Conservation (phyloP, 2,329 filamentous ascomycete genomes). For the Colletotrichum sp. region DNA sequence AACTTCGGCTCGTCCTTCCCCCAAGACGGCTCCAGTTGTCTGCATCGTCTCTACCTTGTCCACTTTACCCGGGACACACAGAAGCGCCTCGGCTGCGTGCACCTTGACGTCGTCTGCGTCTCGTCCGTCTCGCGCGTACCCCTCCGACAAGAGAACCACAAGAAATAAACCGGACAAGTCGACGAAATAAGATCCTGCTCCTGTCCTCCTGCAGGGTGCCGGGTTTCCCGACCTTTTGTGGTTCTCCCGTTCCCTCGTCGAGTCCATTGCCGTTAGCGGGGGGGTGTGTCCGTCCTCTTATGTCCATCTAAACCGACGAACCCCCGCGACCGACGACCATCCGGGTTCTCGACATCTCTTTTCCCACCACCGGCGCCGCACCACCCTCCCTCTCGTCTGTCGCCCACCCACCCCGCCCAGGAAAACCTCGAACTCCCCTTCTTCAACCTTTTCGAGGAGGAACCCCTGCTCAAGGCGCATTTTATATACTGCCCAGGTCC, state of each 20-base stretch:
- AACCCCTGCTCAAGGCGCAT: not conserved
- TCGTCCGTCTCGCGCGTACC: not conserved
- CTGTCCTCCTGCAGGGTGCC: slow-evolving; percentile 12
- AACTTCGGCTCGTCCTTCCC: not conserved
- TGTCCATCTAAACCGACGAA: not conserved
- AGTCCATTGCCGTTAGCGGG: not conserved
- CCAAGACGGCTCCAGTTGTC: not conserved
- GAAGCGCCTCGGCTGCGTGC: not conserved
- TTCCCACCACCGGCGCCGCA: not conserved
- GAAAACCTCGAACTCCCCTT: not conserved
- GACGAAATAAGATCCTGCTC: not conserved
- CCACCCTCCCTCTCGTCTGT: not conserved
- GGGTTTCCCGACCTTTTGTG: slow-evolving; percentile 4
- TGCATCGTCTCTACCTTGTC: not conserved
- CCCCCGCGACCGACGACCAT: slow-evolving; percentile 12
- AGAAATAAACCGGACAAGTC: not conserved
- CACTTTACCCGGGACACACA: not conserved
- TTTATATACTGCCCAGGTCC: slow-evolving; percentile 12
- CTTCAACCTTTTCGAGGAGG: not conserved
- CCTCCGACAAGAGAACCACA: not conserved
- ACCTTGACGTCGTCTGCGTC: not conserved
- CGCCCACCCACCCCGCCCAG: not conserved
- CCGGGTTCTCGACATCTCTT: slow-evolving; percentile 10
- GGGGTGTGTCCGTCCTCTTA: slow-evolving; percentile 11
- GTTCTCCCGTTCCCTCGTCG: slow-evolving; percentile 5